Evolutionary conservation across 805 yeast genomes (phyloP).

Genomic region (Dipodascopsis tothii): DNA sequence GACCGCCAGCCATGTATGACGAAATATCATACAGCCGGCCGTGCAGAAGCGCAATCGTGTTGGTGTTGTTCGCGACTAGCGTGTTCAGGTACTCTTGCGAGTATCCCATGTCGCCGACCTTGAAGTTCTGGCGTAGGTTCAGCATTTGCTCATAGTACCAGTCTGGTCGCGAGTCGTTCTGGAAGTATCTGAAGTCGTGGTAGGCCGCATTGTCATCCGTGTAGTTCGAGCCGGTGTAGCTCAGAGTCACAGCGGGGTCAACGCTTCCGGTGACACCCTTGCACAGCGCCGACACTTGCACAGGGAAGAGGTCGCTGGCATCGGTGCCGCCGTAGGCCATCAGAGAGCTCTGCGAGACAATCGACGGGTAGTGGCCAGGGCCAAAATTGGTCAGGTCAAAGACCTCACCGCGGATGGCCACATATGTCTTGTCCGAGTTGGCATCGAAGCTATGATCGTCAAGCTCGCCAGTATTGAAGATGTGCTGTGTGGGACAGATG

Average conservation of each 20-base stretch:
- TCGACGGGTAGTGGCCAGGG: conserved; percentile 34
- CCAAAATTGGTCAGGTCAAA: conserved; percentile 36
- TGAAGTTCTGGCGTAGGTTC: conserved; percentile 32
- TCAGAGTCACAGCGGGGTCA: conserved; percentile 28
- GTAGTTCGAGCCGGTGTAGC: conserved; percentile 28
- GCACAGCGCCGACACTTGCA: conserved; percentile 37
- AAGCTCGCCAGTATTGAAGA: conserved; percentile 31
- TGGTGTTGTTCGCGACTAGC: conserved; percentile 31
- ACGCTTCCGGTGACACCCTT: conserved; percentile 33
- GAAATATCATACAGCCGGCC: conserved; percentile 36
- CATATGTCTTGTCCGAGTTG: conserved; percentile 30
- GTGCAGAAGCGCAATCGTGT: conserved; percentile 30
- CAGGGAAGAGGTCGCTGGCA: conserved; percentile 33
- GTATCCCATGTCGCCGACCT: conserved; percentile 34
- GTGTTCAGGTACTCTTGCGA: conserved; percentile 30
- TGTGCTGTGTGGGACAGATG: conserved; percentile 37
- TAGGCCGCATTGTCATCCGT: conserved; percentile 35
- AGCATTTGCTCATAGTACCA: conserved; percentile 37
- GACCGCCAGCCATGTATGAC: conserved; percentile 33
- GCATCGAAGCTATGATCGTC: conserved; percentile 27
- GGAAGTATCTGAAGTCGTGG: conserved; percentile 37
- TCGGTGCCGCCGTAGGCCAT: conserved; percentile 36
- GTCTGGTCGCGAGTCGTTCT: conserved; percentile 37
- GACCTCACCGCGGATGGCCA: conserved; percentile 36
- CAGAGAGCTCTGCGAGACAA: conserved; percentile 32